Evolutionary conservation across 768 basidiomycete species (phyloP).

Genomic region (Auricularia heimuer): DNA sequence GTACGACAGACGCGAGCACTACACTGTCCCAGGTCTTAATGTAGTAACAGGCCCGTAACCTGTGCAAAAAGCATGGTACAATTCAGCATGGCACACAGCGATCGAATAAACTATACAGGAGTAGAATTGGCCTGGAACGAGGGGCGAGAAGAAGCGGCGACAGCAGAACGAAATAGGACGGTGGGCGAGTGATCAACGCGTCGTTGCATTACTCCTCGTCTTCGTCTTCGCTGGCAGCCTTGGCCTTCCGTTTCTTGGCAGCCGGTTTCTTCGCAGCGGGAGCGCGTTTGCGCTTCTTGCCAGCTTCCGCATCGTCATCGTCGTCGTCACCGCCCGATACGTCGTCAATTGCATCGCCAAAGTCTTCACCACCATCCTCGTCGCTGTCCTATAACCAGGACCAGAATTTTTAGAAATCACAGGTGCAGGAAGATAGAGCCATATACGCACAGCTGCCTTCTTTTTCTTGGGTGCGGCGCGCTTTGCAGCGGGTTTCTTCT

Average conservation of each 20-base stretch:
- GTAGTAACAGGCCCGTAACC: no score
- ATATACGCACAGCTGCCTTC: slow-evolving; percentile 25
- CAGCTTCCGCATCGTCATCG: slow-evolving; percentile 27
- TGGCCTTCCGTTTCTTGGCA: slow-evolving; percentile 9
- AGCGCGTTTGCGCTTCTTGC: slow-evolving; percentile 57
- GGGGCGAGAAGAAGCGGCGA: neutral
- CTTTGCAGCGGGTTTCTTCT: slow-evolving; percentile 16
- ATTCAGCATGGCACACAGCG: no score
- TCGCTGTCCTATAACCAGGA: slow-evolving; percentile 24
- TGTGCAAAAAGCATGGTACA: no score
- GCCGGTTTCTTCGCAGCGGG: slow-evolving; percentile 19
- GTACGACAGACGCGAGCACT: no score
- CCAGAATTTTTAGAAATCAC: neutral
- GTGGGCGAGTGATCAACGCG: neutral
- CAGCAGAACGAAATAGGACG: neutral
- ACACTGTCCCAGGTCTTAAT: no score
- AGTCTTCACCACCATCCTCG: slow-evolving; percentile 34
- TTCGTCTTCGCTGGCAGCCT: slow-evolving; percentile 12
- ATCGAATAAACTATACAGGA: no score
- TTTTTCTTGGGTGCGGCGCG: slow-evolving; percentile 29
- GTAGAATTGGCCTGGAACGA: neutral
- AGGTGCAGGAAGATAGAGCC: neutral
- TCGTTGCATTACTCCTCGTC: slow-evolving; percentile 5
- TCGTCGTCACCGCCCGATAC: slow-evolving; percentile 36
- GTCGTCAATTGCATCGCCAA: slow-evolving; percentile 33